Evolutionary conservation across 2,329 filamentous ascomycete species (phyloP), one percentile per base, ranked within the genome.

Genomic region (Aspergillus ustus): DNA sequence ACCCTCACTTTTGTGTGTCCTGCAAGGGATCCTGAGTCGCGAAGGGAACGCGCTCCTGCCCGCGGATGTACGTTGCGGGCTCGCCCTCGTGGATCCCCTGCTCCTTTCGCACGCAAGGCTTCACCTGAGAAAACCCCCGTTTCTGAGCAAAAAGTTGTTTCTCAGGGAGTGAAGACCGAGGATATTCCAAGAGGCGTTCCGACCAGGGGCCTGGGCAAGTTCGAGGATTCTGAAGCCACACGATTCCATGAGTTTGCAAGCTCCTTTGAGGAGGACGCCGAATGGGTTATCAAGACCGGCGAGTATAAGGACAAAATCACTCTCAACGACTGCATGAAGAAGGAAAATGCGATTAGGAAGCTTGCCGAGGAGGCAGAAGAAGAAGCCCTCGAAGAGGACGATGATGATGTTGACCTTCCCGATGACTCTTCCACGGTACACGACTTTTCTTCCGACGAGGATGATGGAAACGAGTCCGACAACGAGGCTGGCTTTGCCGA

Each of bases 221-320:
- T 79, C 44, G 73, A 79, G 60, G 73, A 75, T 46, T 79, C 77
- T 3, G 78, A 80, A 65, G 77, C 75, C 2, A 79, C 77, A 40
- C 73, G 78, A 52, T 98, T 97, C 73, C 92, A 97, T 74, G 94
- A 97, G 71, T 98, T 98, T 75, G 94, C 92, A 48, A 93, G 90
- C 73, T 93, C 91, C 53, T 84, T 88, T 61, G 84, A 90, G 45
- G 87, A 92, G 61, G 91, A 95, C 64, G 93, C 97, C 61, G 93
- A 97, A 70, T 99, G 95, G 95, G 91, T 96, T 31, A 87, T 90
- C 59, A 89, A 91, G 70, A 82, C 86, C 37, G 83, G 85, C 7
- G 85, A 86, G 34, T 82, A 87, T 66, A 84, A 84, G 59, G 84
- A 84, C 53, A 92, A 91, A 71, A 83, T 99, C 44, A 98, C 93